phyloP scores from a whole-genome alignment of 306 rosid species.

The Senna tora region DNA sequence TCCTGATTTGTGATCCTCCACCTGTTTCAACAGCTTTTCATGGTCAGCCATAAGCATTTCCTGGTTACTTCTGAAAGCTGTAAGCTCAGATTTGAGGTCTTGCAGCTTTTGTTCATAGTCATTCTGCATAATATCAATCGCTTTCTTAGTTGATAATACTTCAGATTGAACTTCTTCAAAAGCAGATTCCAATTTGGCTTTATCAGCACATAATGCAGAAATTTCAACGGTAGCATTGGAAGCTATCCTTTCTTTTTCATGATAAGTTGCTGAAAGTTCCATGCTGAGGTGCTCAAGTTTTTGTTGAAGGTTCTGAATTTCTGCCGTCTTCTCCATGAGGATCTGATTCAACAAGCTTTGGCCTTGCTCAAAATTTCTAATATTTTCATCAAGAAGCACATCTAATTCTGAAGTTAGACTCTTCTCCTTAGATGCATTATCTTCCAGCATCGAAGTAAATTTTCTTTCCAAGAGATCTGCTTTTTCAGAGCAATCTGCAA shows the following conservation, averaged over 20 bases:
- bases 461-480: conserved; percentile 54
- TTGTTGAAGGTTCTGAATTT: conserved; percentile 54
- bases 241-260: conserved; percentile 54
- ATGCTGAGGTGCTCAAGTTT: conserved; percentile 48
- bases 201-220: conserved; percentile 46
- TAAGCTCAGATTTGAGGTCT: conserved; percentile 47
- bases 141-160: conserved; percentile 44
- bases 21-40: conserved; percentile 49
- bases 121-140: conserved; percentile 38
- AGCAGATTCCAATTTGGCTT: conserved; percentile 51
- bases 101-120: conserved; percentile 53
- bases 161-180: conserved; percentile 57
- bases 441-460: conserved; percentile 47
- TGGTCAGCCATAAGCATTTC: conserved; percentile 47
- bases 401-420: conserved; percentile 45
- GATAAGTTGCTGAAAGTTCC: conserved; percentile 47
- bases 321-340: conserved; percentile 54
- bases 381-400: conserved; percentile 46
- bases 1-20: conserved; percentile 52
- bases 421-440: conserved; percentile 47
- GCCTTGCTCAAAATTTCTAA: conserved; percentile 44
- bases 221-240: conserved; percentile 53
- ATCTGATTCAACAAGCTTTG: conserved; percentile 52
- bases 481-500: conserved; percentile 44
- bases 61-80: conserved; percentile 43